phyloP scores from a whole-genome alignment of 495 filamentous ascomycete genomes.

The Evernia prunastri region DNA sequence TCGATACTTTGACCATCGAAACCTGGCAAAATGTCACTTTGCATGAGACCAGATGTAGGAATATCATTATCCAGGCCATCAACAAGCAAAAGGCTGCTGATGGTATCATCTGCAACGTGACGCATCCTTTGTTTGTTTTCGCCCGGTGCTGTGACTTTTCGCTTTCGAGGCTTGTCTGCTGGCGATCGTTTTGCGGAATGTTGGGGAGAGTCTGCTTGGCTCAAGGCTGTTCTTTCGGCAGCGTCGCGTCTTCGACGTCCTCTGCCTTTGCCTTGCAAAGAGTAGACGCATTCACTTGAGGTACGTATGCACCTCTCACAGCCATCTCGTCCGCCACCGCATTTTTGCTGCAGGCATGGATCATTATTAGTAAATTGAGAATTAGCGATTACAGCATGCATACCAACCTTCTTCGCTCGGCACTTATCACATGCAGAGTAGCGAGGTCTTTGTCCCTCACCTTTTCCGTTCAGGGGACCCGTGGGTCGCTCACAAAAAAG shows the following conservation, averaged over 20 bases:
- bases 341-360: not conserved
- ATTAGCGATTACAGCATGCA: not conserved
- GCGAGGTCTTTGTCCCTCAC: constrained; percentile 3
- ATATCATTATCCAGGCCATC: not conserved
- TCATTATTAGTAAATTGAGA: not conserved
- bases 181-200: not conserved
- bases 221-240: not conserved
- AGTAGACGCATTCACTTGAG: constrained; percentile 6
- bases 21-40: not conserved
- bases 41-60: not conserved
- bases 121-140: not conserved
- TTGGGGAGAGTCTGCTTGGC: not conserved
- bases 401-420: constrained; percentile 4
- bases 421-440: constrained; percentile 4
- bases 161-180: not conserved
- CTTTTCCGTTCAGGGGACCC: not conserved
- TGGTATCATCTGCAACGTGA: not conserved
- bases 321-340: constrained; percentile 1
- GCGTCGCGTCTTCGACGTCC: not conserved
- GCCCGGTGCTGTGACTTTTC: not conserved
- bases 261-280: constrained; percentile 1
- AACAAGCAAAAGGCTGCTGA: not conserved
- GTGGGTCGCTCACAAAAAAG: not conserved
- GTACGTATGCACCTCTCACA: not conserved
- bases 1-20: constrained; percentile 4